Percentiles rank a stretch among this genome's conserved stretches.
Evolutionary conservation across 1,139 yeast genomes (phyloP).

Genomic region (Protomyces gravidus): DNA sequence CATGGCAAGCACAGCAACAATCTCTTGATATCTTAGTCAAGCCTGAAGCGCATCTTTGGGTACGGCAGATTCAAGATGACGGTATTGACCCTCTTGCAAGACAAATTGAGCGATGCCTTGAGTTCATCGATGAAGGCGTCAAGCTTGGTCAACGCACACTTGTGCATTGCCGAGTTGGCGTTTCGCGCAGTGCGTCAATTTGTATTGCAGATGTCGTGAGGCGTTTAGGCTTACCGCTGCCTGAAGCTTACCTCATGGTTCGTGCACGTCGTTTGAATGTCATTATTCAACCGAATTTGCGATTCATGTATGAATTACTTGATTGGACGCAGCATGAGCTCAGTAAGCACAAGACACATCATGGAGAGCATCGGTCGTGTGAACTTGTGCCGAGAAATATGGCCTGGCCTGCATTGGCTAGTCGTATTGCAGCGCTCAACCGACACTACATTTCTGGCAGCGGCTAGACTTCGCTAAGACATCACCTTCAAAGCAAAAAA

Average conservation of each 20-base stretch:
- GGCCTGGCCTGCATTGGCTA: constrained; percentile 14
- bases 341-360: background rate
- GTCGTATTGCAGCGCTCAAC: constrained; percentile 17
- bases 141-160: constrained; percentile 50
- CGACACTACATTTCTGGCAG: constrained; percentile 12
- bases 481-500: too few relatives aligned
- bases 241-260: constrained; percentile 73
- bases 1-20: constrained; percentile 2
- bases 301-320: constrained; percentile 77
- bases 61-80: constrained; percentile 50
- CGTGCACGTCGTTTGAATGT: constrained; percentile 80
- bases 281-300: constrained; percentile 83
- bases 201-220: constrained; percentile 89
- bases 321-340: constrained; percentile 61
- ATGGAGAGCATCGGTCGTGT: background rate
- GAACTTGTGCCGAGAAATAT: constrained; percentile 14
- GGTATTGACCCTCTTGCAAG: constrained; percentile 49
- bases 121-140: constrained; percentile 43
- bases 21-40: background rate
- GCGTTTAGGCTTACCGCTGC: constrained; percentile 56
- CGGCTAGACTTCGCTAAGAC: background rate
- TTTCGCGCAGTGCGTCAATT: constrained; percentile 82
- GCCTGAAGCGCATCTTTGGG: constrained; percentile 37
- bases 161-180: constrained; percentile 89
- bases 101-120: constrained; percentile 39